Conservation (phyloP, 371 early-diverging fungal species). For the Rhizopus sp. region DNA sequence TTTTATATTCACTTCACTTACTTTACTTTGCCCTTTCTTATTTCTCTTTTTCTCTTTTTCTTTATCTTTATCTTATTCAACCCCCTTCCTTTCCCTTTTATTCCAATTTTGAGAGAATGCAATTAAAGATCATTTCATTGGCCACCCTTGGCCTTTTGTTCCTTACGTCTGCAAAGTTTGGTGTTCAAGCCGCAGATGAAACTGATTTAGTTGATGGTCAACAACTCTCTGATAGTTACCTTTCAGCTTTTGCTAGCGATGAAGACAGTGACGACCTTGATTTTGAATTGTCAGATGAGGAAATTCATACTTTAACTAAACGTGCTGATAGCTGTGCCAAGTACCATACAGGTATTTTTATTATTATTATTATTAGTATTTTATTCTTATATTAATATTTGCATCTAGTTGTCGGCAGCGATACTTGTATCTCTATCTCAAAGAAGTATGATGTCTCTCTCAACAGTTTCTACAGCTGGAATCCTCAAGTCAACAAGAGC, state of each 20-base stretch:
- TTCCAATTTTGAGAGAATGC: slow-evolving; percentile 17
- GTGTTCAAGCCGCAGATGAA: slow-evolving; percentile 7
- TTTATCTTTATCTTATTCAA: background rate
- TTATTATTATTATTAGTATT: background rate
- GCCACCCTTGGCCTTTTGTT: slow-evolving; percentile 28
- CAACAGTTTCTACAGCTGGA: slow-evolving; percentile 34
- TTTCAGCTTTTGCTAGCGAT: slow-evolving; percentile 31
- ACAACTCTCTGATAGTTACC: slow-evolving; percentile 15
- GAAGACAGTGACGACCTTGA: slow-evolving; percentile 27
- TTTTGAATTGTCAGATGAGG: slow-evolving; percentile 27
- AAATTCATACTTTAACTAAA: slow-evolving; percentile 17
- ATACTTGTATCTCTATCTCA: slow-evolving; percentile 38
- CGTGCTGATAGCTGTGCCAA: slow-evolving; percentile 28
- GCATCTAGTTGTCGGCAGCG: slow-evolving; percentile 29
- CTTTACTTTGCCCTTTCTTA: slow-evolving; percentile 10
- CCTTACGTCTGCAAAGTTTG: slow-evolving; percentile 14
- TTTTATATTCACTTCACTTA: slow-evolving; percentile 6
- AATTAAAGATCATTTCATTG: slow-evolving; percentile 27
- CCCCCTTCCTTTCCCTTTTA: slow-evolving; percentile 17
- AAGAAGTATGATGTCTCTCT: slow-evolving; percentile 33
- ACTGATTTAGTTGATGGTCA: slow-evolving; percentile 11
- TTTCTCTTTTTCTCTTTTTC: slow-evolving; percentile 14
- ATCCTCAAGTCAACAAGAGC: slow-evolving; percentile 35
- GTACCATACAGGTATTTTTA: slow-evolving; percentile 23
- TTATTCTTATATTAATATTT: background rate